Conservation (phyloP, 2,329 filamentous ascomycete species). For the Emergomyces pasteurianus region DNA sequence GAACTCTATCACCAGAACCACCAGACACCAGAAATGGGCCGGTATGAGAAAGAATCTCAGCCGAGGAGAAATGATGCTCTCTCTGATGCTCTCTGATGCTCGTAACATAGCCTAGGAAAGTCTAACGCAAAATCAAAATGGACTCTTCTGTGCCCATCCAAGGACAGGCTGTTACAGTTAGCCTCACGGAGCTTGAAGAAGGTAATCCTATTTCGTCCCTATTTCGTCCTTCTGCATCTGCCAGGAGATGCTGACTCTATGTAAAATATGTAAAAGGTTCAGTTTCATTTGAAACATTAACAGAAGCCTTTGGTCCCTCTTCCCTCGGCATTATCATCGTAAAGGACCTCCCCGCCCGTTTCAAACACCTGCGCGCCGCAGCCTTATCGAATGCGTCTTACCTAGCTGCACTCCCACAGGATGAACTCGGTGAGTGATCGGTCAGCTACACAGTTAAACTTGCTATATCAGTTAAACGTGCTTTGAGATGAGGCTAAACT, state of each 20-base stretch:
- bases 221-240: neutral
- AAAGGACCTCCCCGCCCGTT: constrained; percentile 64
- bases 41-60: too few species aligned
- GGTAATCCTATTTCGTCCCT: constrained; percentile 29
- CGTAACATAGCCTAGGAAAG: too few species aligned
- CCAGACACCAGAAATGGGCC: too few species aligned
- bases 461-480: neutral
- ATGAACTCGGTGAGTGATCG: constrained; percentile 51
- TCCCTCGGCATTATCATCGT: constrained; percentile 92
- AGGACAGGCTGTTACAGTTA: constrained; percentile 36
- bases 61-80: too few species aligned
- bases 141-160: constrained; percentile 6
- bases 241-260: too few species aligned
- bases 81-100: too few species aligned
- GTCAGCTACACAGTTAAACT: neutral
- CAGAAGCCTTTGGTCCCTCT: constrained; percentile 72
- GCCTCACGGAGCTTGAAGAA: constrained; percentile 35
- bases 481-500: neutral
- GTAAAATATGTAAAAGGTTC: constrained; percentile 18
- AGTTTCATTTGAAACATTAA: constrained; percentile 33
- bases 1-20: too few species aligned
- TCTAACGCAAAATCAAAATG: neutral
- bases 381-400: constrained; percentile 82
- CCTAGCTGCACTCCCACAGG: constrained; percentile 63
- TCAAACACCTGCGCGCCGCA: constrained; percentile 56